Conservation (phyloP, 371 early-diverging fungal species). For the Conidiobolus incongruus region DNA sequence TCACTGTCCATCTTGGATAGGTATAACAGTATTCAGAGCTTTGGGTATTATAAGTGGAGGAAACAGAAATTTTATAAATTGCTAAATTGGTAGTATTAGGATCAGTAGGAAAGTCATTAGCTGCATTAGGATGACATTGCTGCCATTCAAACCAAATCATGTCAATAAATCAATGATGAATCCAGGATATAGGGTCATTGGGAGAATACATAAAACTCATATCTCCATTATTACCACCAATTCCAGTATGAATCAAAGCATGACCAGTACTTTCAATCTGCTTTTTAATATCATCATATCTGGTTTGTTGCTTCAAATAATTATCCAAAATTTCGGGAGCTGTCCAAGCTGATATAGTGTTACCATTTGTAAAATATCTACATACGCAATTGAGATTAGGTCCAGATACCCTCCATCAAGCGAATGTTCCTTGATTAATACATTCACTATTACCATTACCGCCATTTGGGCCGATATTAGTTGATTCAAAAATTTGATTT, state of each 20-base stretch:
- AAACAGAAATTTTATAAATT: too few species aligned
- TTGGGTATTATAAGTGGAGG: too few species aligned
- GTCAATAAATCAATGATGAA: constrained; percentile 31
- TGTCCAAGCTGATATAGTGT: constrained; percentile 12
- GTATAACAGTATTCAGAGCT: too few species aligned
- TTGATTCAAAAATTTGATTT: not conserved
- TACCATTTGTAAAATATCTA: constrained; percentile 5
- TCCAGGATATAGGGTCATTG: constrained; percentile 29
- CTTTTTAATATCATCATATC: constrained; percentile 12
- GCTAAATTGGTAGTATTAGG: too few species aligned
- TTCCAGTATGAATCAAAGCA: constrained; percentile 17
- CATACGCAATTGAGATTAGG: too few species aligned
- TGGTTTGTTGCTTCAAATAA: constrained; percentile 7
- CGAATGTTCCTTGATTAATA: too few species aligned
- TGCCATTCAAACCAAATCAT: constrained; percentile 24
- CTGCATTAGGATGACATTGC: not conserved
- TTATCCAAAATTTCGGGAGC: constrained; percentile 7
- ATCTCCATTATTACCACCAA: constrained; percentile 17
- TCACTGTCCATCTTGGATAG: too few species aligned
- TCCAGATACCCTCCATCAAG: too few species aligned
- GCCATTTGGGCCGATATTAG: too few species aligned
- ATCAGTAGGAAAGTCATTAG: too few species aligned
- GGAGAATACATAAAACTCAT: constrained; percentile 13
- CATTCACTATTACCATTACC: too few species aligned
- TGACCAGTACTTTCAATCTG: constrained; percentile 18